Evolutionary conservation across 345 rosid genomes (phyloP).

Genomic region (Citrus sp.): DNA sequence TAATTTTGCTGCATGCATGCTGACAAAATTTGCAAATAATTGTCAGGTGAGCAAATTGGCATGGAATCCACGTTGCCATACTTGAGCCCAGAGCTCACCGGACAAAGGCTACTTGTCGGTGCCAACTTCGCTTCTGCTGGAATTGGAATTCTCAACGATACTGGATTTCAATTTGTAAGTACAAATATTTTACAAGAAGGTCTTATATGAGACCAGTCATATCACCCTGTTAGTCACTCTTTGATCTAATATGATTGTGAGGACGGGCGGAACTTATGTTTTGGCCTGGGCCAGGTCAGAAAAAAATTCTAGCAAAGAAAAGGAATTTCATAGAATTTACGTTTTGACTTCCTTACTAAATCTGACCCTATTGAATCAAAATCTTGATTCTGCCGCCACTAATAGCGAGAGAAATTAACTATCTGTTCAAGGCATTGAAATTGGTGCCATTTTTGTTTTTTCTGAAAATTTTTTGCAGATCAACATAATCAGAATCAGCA

Average conservation of each 20-base stretch:
- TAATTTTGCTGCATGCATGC: not conserved
- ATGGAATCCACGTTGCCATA: constrained; percentile 70
- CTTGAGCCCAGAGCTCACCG: constrained; percentile 62
- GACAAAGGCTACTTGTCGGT: constrained; percentile 63
- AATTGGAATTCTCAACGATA: constrained; percentile 84
- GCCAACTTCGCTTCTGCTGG: constrained; percentile 96
- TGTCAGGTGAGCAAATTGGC: constrained; percentile 61
- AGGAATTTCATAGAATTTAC: too few relatives aligned
- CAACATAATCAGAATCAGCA: constrained; percentile 67
- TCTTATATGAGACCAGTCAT: not conserved
- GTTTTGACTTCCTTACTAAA: not conserved
- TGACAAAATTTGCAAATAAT: not conserved
- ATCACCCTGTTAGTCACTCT: not conserved
- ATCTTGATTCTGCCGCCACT: too few relatives aligned
- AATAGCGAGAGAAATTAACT: not conserved
- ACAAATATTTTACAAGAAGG: not conserved
- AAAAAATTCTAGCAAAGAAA: too few relatives aligned
- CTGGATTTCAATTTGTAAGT: constrained; percentile 79
- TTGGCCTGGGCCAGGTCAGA: too few relatives aligned
- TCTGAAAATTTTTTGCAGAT: constrained; percentile 33
- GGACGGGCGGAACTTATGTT: too few relatives aligned
- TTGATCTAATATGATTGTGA: too few relatives aligned
- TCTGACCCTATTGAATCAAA: not conserved
- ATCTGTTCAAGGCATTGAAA: not conserved
- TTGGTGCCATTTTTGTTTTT: not conserved